Evolutionary conservation across 768 basidiomycete genomes (phyloP).

Genomic region (Serendipita sp.): DNA sequence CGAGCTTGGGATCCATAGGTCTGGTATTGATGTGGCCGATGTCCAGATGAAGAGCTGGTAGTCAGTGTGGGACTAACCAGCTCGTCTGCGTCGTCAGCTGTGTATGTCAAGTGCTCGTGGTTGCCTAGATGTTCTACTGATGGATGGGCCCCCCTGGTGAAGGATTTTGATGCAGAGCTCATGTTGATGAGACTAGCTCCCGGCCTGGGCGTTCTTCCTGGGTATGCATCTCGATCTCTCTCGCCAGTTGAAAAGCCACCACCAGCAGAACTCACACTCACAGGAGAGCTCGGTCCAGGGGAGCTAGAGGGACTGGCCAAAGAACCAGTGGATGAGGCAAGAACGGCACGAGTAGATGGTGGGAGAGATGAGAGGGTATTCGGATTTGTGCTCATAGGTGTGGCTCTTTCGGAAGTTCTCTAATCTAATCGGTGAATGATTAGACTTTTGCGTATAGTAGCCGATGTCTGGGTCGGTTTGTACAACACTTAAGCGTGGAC

Average conservation of each 20-base stretch:
- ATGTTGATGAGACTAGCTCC: constrained; percentile 1
- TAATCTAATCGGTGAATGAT: too few relatives aligned
- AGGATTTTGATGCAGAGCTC: neutral
- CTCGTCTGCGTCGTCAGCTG: constrained; percentile 1
- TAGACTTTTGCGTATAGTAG: too few relatives aligned
- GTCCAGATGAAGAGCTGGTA: neutral
- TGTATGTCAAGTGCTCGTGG: constrained; percentile 1
- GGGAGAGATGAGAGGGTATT: neutral
- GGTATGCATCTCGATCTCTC: neutral
- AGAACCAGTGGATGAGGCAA: neutral
- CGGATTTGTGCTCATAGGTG: too few relatives aligned
- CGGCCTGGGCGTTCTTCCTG: neutral
- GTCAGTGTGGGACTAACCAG: neutral
- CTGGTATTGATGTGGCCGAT: neutral
- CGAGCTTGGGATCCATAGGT: neutral
- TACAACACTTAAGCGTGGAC: too few relatives aligned
- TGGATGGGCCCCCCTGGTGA: neutral
- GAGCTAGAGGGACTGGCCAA: neutral
- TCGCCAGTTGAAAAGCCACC: neutral
- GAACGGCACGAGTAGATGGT: neutral
- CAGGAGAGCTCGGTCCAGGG: neutral
- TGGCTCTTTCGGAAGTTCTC: too few relatives aligned
- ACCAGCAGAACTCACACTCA: neutral
- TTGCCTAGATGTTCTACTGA: neutral
- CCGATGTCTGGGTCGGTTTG: too few relatives aligned